Conservation (phyloP, 169 alveolate species). For the Plasmodium inui region DNA sequence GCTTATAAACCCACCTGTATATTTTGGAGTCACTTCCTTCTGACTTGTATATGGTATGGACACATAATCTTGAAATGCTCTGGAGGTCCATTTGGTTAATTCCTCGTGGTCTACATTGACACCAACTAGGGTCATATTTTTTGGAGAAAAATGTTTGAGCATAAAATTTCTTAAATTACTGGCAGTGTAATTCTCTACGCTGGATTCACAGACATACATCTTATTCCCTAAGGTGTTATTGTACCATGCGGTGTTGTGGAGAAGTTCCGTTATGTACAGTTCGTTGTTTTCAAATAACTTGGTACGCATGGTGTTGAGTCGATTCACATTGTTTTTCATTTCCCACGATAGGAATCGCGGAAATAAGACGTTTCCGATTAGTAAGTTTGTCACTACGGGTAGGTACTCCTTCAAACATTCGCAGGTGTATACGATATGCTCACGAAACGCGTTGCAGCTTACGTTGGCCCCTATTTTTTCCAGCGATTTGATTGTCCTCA, state of each 20-base stretch:
- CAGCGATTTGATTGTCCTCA: conserved; percentile 89
- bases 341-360: conserved; percentile 91
- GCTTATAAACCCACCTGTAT: conserved; percentile 91
- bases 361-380: conserved; percentile 90
- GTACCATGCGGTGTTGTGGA: conserved; percentile 91
- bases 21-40: conserved; percentile 81
- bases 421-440: conserved; percentile 85
- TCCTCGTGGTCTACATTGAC: conserved; percentile 88
- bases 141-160: conserved; percentile 90
- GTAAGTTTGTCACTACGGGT: conserved; percentile 87
- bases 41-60: conserved; percentile 84
- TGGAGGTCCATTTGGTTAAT: conserved; percentile 87
- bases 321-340: conserved; percentile 83
- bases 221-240: conserved; percentile 90
- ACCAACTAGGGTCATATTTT: conserved; percentile 87
- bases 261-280: conserved; percentile 85
- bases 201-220: conserved; percentile 80
- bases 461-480: conserved; percentile 91
- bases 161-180: conserved; percentile 87
- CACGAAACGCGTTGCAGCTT: conserved; percentile 83
- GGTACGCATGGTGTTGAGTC: conserved; percentile 77
- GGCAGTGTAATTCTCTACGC: conserved; percentile 84
- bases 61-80: conserved; percentile 91
- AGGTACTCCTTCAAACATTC: conserved; percentile 87
- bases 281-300: conserved; percentile 84